Conservation (phyloP, 768 basidiomycete species). For the Ephemerocybe angulata region DNA sequence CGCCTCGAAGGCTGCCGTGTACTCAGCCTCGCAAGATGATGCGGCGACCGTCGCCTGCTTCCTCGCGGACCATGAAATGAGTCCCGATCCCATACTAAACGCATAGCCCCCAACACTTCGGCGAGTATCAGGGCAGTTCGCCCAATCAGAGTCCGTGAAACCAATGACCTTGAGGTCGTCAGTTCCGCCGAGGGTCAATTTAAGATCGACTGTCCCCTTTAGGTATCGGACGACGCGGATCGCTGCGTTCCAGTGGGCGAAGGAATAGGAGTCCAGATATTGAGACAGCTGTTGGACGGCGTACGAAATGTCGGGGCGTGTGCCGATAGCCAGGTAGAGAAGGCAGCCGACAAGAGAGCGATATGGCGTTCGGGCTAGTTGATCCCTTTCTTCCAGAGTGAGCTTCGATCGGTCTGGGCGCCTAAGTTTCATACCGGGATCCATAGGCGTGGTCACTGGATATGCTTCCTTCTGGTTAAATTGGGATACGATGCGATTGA, state of each 20-base stretch:
- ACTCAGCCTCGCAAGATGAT: constrained; percentile 39
- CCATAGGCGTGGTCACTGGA: constrained; percentile 26
- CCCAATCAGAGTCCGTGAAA: constrained; percentile 24
- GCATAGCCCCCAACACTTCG: constrained; percentile 20
- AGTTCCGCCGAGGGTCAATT: constrained; percentile 14
- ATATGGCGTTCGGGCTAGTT: constrained; percentile 6
- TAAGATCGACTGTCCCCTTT: constrained; percentile 15
- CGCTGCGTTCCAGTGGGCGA: constrained; percentile 25
- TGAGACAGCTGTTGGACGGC: constrained; percentile 13
- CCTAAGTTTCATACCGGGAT: constrained; percentile 20
- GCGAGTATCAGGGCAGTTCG: constrained; percentile 20
- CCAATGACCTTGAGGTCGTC: constrained; percentile 8
- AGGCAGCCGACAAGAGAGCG: constrained; percentile 1
- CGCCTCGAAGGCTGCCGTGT: constrained; percentile 35
- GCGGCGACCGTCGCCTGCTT: constrained; percentile 30
- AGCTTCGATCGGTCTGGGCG: constrained; percentile 13
- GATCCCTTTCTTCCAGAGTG: constrained; percentile 8
- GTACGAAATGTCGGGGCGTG: not conserved
- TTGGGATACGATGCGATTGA: constrained; percentile 24
- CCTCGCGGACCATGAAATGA: constrained; percentile 28
- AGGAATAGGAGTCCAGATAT: constrained; percentile 24
- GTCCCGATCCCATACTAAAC: constrained; percentile 21
- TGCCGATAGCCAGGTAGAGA: constrained; percentile 2
- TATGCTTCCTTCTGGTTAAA: constrained; percentile 24
- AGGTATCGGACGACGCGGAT: constrained; percentile 19